Evolutionary conservation across 2,329 filamentous ascomycete species (phyloP).

Genomic region (Phyllosticta citrichinensis): DNA sequence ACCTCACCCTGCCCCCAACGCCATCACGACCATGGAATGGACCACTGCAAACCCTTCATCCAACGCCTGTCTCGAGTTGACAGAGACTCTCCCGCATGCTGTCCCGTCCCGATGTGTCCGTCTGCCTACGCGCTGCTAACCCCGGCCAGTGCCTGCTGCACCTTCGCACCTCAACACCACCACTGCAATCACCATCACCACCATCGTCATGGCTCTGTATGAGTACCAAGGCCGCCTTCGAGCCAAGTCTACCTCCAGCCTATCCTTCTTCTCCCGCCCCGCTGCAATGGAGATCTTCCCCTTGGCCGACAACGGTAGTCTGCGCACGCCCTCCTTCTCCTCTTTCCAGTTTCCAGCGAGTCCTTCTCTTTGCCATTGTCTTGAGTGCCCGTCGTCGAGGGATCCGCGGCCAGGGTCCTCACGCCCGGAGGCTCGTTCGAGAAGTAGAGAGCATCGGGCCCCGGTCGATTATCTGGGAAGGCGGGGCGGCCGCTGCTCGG

Average conservation of each 20-base stretch:
- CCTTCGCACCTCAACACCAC: neutral
- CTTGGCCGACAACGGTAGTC: neutral
- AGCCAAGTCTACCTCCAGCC: neutral
- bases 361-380: neutral
- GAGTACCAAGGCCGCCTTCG: neutral
- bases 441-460: constrained; percentile 1
- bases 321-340: neutral
- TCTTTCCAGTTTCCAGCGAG: neutral
- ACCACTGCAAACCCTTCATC: constrained; percentile 1
- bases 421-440: neutral
- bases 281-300: neutral
- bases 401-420: constrained; percentile 8
- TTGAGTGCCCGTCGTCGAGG: neutral
- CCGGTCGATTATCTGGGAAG: constrained; percentile 1
- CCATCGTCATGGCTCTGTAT: neutral
- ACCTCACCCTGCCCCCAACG: neutral
- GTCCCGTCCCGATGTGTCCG: neutral
- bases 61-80: constrained; percentile 7
- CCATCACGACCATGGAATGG: neutral
- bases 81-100: neutral
- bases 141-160: neutral
- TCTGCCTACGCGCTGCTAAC: neutral
- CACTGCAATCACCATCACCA: neutral
- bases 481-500: constrained; percentile 10
- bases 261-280: neutral